Base-by-base conservation (phyloP, 2,329 filamentous ascomycete genomes). In the Colletotrichum plurivorum region DNA sequence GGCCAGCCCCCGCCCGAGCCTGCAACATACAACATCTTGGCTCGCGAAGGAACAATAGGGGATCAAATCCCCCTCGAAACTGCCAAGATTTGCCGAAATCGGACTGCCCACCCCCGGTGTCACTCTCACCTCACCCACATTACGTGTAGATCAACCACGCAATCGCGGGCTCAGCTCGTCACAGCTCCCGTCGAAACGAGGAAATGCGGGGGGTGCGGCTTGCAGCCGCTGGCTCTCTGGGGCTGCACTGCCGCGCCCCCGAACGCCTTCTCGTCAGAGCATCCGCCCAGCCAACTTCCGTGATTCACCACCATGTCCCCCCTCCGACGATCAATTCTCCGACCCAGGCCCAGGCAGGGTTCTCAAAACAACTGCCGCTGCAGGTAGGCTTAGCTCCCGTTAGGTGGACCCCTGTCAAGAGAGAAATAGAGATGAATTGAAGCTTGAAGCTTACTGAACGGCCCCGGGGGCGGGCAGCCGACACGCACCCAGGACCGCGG, bases 281-380 rank as follows among this genome's bases (percentile, higher is more conserved):
- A 63, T 25, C 27, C 31, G 15, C 49, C 48, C 25, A 52, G 16
- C 48, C 25, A 52, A 10, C 41, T 54, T 18, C 56, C 63, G 49
- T 54, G 63, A 52, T 54, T 55, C 63, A 54, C 25, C 56, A 15
- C 2, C 63, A 39, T 7, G 22, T 46, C 45, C 8, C 27, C 5
- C 18, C n/a, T 49, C 25, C 22, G 36, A 20, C 52, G 31, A 59
- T 39, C 55, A 18, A 18, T 59, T 52, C 15, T 39, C 25, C 18
- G 53, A 16, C 41, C 7, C 27, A 41, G 15, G 22, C 20, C 3
- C 18, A 12, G 39, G 22, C 36, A 52, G 36, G 57, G 49, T 39
- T 63, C 27, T 58, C 58, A 56, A 67, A 67, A 63, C 64, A 56
- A 31, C 43, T 51, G 27, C 52, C 58, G 58, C 64, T 56, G 45